phyloP scores from a whole-genome alignment of 345 rosid genomes.

The Gossypium rotundifolium region DNA sequence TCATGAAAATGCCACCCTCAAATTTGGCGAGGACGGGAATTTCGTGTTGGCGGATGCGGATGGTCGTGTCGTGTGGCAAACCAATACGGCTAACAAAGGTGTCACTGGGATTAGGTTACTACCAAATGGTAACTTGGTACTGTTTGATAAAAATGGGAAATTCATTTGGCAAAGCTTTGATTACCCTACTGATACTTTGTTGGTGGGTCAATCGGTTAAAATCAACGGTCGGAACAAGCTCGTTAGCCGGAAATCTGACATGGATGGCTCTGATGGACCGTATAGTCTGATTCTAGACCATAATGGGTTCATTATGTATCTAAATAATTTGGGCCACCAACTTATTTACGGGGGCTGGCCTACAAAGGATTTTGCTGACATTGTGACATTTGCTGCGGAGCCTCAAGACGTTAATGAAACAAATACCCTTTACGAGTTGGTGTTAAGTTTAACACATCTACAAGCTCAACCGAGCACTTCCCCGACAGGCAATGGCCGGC shows the following conservation, averaged over 20 bases:
- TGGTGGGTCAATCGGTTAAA: slow-evolving; percentile 50
- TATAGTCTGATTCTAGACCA: slow-evolving; percentile 52
- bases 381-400: background rate
- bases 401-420: background rate
- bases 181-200: slow-evolving; percentile 54
- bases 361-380: background rate
- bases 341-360: slow-evolving; percentile 18
- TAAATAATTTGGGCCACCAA: slow-evolving; percentile 19
- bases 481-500: background rate
- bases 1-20: slow-evolving; percentile 23
- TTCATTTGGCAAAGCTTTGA: slow-evolving; percentile 66
- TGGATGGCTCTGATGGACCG: slow-evolving; percentile 32
- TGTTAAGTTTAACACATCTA: background rate
- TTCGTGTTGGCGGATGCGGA: slow-evolving; percentile 25
- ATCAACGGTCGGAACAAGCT: slow-evolving; percentile 32
- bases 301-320: slow-evolving; percentile 16
- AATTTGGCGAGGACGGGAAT: slow-evolving; percentile 28
- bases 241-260: slow-evolving; percentile 39
- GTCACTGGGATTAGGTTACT: slow-evolving; percentile 32
- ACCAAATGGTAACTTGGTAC: slow-evolving; percentile 62
- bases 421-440: background rate
- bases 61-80: slow-evolving; percentile 30
- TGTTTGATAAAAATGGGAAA: slow-evolving; percentile 33
- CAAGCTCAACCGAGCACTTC: background rate
- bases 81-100: slow-evolving; percentile 29